A percentile compares a stretch with the other conserved stretches of the same genome.
These are phyloP conservation scores for Ajuga chamaepitys DNA, from an alignment of 257 asterid genomes.

Conservation along the genomic window DNA sequence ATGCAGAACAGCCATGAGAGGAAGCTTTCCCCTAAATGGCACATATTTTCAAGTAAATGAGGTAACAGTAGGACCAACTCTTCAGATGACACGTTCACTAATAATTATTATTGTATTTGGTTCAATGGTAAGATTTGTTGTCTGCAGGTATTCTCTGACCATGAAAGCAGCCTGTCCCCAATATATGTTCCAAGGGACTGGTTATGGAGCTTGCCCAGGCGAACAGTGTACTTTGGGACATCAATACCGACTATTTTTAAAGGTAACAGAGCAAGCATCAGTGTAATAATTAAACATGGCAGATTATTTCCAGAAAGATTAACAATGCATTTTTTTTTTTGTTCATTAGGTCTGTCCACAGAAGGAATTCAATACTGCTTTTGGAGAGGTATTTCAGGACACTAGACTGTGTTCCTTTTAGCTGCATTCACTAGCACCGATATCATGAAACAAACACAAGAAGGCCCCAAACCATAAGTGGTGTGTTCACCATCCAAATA, in stretches of 20 bases:
- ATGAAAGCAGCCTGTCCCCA: conserved; percentile 77
- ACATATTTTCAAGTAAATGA: conserved; percentile 97
- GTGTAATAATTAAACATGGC: neutral
- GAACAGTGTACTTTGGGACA: conserved; percentile 95
- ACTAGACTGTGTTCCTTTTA: neutral
- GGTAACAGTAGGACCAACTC: conserved; percentile 36
- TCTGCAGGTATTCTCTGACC: conserved; percentile 92
- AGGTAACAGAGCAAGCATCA: conserved; percentile 40
- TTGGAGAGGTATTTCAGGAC: conserved; percentile 75
- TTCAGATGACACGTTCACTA: conserved; percentile 3
- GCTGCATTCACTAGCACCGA: conserved; percentile 14
- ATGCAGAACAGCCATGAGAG: conserved; percentile 98
- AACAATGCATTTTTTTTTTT: conserved; percentile 16
- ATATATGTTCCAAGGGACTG: conserved; percentile 77
- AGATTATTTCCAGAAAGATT: conserved; percentile 6
- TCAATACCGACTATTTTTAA: conserved; percentile 84
- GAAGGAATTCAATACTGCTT: conserved; percentile 87
- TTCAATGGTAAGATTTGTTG: conserved; percentile 7
- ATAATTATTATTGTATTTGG: conserved; percentile 1
- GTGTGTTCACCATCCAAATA: conserved; percentile 6
- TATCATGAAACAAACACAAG: neutral
- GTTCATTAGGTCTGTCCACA: conserved; percentile 61
- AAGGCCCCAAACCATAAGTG: conserved; percentile 6
- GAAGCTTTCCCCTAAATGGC: conserved; percentile 98
- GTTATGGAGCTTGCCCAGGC: conserved; percentile 85